A percentile compares a stretch with the other conserved stretches of the same genome.
Conservation (phyloP, 345 rosid species). For the Pugionium cornutum region DNA sequence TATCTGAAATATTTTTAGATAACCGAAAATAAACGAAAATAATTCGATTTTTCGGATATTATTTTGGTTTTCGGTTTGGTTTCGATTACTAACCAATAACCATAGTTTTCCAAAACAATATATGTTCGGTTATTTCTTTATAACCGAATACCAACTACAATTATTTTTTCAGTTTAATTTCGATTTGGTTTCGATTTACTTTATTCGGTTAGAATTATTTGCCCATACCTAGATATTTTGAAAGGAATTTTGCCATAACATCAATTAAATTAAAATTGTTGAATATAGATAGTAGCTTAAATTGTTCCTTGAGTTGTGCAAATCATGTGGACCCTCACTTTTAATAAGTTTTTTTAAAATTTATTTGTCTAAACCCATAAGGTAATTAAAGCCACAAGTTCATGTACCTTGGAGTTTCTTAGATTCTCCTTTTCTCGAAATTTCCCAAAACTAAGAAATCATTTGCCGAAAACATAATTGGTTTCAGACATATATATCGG, state of each 20-base stretch:
- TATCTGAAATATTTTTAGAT: no score
- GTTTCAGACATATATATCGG: constrained; percentile 6
- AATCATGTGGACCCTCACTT: constrained; percentile 24
- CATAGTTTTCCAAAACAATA: no score
- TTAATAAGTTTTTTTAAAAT: neutral
- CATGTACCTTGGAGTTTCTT: constrained; percentile 36
- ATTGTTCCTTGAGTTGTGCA: constrained; percentile 22
- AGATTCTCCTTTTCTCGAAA: constrained; percentile 1
- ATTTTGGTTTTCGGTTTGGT: no score
- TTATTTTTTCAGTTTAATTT: no score
- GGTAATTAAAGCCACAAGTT: constrained; percentile 29
- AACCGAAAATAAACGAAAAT: no score
- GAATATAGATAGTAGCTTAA: neutral
- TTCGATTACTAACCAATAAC: no score
- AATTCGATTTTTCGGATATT: no score
- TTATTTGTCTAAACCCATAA: constrained; percentile 28
- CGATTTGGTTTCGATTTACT: no score
- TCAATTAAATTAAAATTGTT: neutral
- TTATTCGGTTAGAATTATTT: no score
- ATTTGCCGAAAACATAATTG: neutral
- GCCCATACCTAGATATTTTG: neutral
- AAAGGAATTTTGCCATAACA: neutral
- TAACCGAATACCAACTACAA: no score
- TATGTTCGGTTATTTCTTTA: no score
- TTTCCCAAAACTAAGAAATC: neutral